A percentile compares a stretch with the other conserved stretches of the same genome.
Evolutionary conservation across 2,329 filamentous ascomycete species (phyloP).

Genomic region (Fusarium guadeloupense): DNA sequence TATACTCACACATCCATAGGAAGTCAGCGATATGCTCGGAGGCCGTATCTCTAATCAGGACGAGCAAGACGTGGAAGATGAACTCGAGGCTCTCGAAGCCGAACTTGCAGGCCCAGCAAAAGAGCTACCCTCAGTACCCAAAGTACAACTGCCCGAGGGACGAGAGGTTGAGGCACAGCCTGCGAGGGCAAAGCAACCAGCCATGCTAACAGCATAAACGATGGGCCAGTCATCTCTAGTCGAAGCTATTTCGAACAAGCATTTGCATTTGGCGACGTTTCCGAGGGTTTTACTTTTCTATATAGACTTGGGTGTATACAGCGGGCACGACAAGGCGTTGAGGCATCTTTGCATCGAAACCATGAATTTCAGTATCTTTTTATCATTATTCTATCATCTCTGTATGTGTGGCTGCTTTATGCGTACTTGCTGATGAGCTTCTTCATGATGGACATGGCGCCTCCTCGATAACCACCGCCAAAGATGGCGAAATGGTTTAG

Average conservation of each 20-base stretch:
- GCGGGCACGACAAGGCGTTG: conserved; percentile 41
- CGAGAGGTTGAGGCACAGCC: conserved; percentile 28
- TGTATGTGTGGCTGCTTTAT: conserved; percentile 36
- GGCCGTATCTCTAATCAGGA: conserved; percentile 92
- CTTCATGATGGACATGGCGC: conserved; percentile 83
- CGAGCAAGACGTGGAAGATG: conserved; percentile 97
- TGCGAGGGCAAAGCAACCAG: conserved; percentile 46
- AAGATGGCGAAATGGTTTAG: conserved; percentile 90
- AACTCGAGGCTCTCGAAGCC: conserved; percentile 80
- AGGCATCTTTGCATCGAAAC: conserved; percentile 30
- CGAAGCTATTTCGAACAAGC: conserved; percentile 14
- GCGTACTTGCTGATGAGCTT: conserved; percentile 77
- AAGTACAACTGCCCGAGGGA: conserved; percentile 46
- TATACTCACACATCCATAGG: conserved; percentile 59
- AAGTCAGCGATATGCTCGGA: conserved; percentile 90
- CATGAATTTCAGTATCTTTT: conserved; percentile 17
- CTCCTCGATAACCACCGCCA: conserved; percentile 78
- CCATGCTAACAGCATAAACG: conserved; percentile 51
- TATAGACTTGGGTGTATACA: conserved; percentile 39
- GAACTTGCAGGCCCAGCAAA: conserved; percentile 44
- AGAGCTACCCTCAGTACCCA: conserved; percentile 46
- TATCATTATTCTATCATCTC: conserved; percentile 3
- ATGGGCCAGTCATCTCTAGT: background rate
- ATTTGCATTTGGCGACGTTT: conserved; percentile 31
- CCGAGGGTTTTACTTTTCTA: conserved; percentile 4